phyloP scores from a whole-genome alignment of 83 land plant genomes.

The Diphasiastrum complanatum region DNA sequence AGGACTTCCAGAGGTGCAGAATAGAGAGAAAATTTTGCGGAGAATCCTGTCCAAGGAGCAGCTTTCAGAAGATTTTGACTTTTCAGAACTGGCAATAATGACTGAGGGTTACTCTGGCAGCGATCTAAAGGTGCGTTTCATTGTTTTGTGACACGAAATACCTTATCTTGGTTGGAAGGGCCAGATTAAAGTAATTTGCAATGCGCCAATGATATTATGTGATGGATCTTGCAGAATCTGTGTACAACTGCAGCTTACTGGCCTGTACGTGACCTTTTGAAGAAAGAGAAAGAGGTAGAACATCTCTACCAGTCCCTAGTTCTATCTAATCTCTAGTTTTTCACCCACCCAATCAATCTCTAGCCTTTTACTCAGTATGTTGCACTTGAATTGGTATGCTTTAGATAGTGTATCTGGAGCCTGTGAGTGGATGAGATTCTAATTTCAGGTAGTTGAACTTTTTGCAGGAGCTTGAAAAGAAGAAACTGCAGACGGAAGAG shows the following conservation, averaged over 20 bases:
- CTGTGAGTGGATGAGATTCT: too few species aligned
- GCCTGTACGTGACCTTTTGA: slow-evolving; percentile 12
- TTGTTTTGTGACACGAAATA: background rate
- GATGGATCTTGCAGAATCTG: slow-evolving; percentile 1
- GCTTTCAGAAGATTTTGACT: slow-evolving; percentile 26
- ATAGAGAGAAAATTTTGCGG: slow-evolving; percentile 29
- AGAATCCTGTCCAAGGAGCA: slow-evolving; percentile 30
- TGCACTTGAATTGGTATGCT: too few species aligned
- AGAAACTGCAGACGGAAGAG: too few species aligned
- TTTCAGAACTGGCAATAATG: slow-evolving; percentile 26
- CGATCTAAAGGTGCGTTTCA: slow-evolving; percentile 27
- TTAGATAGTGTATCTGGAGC: too few species aligned
- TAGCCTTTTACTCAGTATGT: background rate
- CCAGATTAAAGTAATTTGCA: background rate
- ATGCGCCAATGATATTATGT: background rate
- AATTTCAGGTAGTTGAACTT: too few species aligned
- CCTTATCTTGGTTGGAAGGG: background rate
- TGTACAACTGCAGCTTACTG: slow-evolving; percentile 12
- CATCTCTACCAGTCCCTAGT: too few species aligned
- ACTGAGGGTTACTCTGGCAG: slow-evolving; percentile 39
- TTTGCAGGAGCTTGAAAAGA: too few species aligned
- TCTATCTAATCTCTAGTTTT: background rate
- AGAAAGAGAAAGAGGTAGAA: slow-evolving; percentile 16
- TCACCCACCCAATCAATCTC: background rate
- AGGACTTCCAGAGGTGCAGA: slow-evolving; percentile 24